Conservation (phyloP, 2,329 filamentous ascomycete genomes). For the Elsinoe australis region DNA sequence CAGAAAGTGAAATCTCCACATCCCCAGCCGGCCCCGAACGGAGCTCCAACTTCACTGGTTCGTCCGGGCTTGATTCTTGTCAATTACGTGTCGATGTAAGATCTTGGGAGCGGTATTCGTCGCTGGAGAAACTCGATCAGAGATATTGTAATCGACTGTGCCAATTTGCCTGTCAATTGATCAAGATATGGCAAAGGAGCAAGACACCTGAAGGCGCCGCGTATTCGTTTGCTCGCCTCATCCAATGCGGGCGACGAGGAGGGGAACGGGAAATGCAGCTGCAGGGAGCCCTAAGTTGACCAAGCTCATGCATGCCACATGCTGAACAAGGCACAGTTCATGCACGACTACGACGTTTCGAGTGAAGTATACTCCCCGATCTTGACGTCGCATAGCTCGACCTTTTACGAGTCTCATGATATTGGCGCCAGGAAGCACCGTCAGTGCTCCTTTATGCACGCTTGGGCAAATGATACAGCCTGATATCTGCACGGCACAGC, state of each 20-base stretch:
- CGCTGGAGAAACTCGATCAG: too few species aligned
- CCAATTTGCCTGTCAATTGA: too few species aligned
- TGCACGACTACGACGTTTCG: conserved; percentile 5
- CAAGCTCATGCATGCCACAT: conserved; percentile 9
- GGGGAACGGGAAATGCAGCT: not conserved
- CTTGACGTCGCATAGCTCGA: not conserved
- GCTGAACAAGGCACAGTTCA: conserved; percentile 6
- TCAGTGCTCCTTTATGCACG: not conserved
- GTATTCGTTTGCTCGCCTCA: too few species aligned
- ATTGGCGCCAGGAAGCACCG: conserved; percentile 10
- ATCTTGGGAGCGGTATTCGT: too few species aligned
- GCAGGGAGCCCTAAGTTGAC: not conserved
- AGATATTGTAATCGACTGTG: too few species aligned
- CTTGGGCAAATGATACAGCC: not conserved
- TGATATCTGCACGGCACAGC: not conserved
- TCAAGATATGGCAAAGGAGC: too few species aligned
- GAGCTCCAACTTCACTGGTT: conserved; percentile 11
- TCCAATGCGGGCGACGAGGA: too few species aligned
- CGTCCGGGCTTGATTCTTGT: conserved; percentile 1
- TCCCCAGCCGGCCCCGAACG: not conserved
- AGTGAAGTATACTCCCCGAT: conserved; percentile 1
- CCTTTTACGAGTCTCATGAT: not conserved
- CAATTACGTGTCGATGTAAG: too few species aligned
- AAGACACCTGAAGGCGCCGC: too few species aligned
- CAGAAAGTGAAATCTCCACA: not conserved